A percentile compares a stretch with the other conserved stretches of the same genome.
Evolutionary conservation across 305 asterid genomes (phyloP).

Genomic region (Rubia peregrina): DNA sequence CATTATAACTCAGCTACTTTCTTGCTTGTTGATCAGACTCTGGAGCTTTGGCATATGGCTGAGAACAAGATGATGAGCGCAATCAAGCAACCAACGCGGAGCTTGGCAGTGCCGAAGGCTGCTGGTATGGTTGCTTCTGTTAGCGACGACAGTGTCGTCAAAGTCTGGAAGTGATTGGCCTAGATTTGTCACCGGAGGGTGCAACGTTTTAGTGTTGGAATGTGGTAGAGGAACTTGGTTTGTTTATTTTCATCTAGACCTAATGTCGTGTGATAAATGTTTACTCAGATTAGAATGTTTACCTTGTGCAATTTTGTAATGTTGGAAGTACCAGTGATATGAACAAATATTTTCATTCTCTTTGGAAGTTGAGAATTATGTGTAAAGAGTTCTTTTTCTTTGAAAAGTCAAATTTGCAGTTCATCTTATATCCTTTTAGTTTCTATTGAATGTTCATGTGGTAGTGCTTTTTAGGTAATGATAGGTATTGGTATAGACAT

Average conservation of each 20-base stretch:
- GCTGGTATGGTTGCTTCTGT: constrained; percentile 31
- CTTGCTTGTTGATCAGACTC: constrained; percentile 21
- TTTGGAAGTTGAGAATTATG: too few relatives aligned
- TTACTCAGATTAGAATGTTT: neutral
- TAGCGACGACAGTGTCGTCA: constrained; percentile 19
- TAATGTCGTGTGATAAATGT: neutral
- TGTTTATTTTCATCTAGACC: neutral
- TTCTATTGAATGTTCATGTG: too few relatives aligned
- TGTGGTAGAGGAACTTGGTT: neutral
- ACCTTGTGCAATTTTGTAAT: neutral
- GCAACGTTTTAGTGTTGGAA: neutral
- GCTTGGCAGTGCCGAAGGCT: constrained; percentile 21
- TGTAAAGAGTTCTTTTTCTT: too few relatives aligned
- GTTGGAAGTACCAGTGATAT: neutral
- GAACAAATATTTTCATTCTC: neutral
- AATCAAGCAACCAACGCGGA: constrained; percentile 16
- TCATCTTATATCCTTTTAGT: too few relatives aligned
- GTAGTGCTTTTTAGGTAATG: too few relatives aligned
- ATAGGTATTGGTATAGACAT: too few relatives aligned
- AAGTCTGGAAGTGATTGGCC: constrained; percentile 27
- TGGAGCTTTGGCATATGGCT: constrained; percentile 37
- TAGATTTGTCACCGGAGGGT: too few relatives aligned
- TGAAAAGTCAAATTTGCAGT: too few relatives aligned
- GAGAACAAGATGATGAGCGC: constrained; percentile 27
- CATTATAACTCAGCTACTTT: neutral